Evolutionary conservation across 192 early-diverging fungal genomes (phyloP).

Genomic region (Linnemannia elongata): DNA sequence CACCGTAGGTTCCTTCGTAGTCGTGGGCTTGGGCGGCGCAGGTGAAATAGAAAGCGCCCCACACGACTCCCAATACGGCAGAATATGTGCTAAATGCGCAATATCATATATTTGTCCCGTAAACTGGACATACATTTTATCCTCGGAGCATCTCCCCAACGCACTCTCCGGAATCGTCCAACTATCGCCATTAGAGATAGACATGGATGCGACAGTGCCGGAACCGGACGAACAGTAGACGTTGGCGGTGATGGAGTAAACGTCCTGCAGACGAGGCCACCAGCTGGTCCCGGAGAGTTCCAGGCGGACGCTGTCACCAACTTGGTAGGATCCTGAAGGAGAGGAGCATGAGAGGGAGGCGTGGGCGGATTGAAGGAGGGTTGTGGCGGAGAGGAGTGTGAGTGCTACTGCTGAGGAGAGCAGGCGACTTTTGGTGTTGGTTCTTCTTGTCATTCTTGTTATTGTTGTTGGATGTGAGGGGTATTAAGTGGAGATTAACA

Average conservation of each 20-base stretch:
- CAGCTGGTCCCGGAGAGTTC: conserved; percentile 24
- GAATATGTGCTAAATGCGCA: neutral
- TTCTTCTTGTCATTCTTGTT: conserved; percentile 11
- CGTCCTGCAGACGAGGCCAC: conserved; percentile 30
- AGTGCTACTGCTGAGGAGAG: conserved; percentile 2
- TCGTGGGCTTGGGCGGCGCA: neutral
- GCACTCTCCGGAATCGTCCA: conserved; percentile 24
- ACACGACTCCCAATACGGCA: conserved; percentile 16
- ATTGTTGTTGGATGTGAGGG: neutral
- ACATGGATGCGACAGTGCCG: conserved; percentile 13
- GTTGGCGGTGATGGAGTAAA: conserved; percentile 28
- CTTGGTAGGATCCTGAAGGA: conserved; percentile 23
- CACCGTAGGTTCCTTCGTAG: conserved; percentile 3
- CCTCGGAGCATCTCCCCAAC: conserved; percentile 15
- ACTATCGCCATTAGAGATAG: conserved; percentile 13
- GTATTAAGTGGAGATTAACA: neutral
- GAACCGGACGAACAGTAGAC: conserved; percentile 17
- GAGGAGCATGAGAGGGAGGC: conserved; percentile 27
- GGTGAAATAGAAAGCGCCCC: neutral
- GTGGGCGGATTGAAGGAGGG: neutral
- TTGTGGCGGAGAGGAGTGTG: conserved; percentile 5
- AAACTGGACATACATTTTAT: conserved; percentile 30
- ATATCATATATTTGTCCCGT: conserved; percentile 24
- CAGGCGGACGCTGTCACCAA: conserved; percentile 21
- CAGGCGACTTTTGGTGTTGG: conserved; percentile 14